Conservation (phyloP, 148 eudicot genomes). For the Vaccinium vitisidaea region DNA sequence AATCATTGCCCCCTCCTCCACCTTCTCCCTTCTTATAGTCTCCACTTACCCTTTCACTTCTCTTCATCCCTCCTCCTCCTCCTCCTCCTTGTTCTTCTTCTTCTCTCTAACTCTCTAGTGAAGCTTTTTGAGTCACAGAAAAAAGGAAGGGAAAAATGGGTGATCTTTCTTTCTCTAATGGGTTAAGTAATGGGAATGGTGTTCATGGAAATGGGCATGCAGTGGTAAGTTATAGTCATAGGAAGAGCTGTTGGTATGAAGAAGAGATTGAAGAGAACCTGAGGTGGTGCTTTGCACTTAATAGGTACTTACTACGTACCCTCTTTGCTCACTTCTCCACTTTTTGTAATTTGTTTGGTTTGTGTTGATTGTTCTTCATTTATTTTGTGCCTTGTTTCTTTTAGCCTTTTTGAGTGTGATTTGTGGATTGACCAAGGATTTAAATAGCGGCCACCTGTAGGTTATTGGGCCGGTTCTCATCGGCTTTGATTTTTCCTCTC, state of each 20-base stretch:
- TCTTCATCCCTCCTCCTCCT: slow-evolving; percentile 24
- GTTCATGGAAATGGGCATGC: slow-evolving; percentile 37
- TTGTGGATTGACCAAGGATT: background rate
- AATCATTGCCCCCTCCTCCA: slow-evolving; percentile 32
- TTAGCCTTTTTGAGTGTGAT: background rate
- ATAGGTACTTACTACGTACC: slow-evolving; percentile 44
- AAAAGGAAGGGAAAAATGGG: slow-evolving; percentile 36
- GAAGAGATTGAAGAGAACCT: slow-evolving; percentile 90
- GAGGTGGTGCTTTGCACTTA: slow-evolving; percentile 91
- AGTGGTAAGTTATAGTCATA: slow-evolving; percentile 37
- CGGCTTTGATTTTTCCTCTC: background rate
- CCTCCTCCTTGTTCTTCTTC: background rate
- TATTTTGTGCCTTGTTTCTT: too few species aligned
- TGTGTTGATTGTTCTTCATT: background rate
- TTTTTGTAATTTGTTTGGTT: too few species aligned
- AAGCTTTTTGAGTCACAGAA: background rate
- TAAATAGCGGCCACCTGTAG: background rate
- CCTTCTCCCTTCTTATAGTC: slow-evolving; percentile 24
- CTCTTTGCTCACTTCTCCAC: too few species aligned
- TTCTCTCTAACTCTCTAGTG: slow-evolving; percentile 2
- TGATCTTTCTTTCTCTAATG: slow-evolving; percentile 47
- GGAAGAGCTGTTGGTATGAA: slow-evolving; percentile 94
- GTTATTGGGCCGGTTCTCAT: background rate
- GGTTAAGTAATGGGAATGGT: slow-evolving; percentile 41
- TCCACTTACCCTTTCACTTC: slow-evolving; percentile 16